Percentiles rank a stretch among this genome's conserved stretches.
Conservation (phyloP, 176 grass and related monocot genomes). For the Phoenix roebelenii region DNA sequence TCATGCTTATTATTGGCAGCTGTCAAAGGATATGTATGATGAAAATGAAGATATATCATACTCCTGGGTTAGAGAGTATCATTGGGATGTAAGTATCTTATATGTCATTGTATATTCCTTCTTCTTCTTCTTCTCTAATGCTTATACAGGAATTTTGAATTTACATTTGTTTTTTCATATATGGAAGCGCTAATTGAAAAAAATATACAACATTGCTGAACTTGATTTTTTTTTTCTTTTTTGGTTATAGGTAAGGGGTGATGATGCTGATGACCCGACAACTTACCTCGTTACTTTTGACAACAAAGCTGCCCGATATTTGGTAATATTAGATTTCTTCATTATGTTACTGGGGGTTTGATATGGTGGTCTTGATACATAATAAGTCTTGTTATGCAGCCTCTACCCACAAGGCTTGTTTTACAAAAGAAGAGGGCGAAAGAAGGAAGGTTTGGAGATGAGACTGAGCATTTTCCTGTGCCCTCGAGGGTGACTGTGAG, state of each 20-base stretch:
- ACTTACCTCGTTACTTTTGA: slow-evolving; percentile 89
- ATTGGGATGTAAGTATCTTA: slow-evolving; percentile 77
- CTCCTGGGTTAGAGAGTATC: slow-evolving; percentile 87
- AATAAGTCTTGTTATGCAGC: slow-evolving; percentile 39
- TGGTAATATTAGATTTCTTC: slow-evolving; percentile 48
- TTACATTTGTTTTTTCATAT: too few relatives aligned
- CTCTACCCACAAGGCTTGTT: slow-evolving; percentile 83
- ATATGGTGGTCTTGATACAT: too few relatives aligned
- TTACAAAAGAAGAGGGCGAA: slow-evolving; percentile 84
- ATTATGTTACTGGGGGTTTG: not conserved
- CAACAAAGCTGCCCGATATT: slow-evolving; percentile 69
- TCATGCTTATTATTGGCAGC: slow-evolving; percentile 30
- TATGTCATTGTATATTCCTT: not conserved
- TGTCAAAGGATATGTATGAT: slow-evolving; percentile 64
- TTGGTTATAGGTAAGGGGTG: slow-evolving; percentile 64
- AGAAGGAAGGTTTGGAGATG: slow-evolving; percentile 83
- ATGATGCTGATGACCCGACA: slow-evolving; percentile 80
- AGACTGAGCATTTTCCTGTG: slow-evolving; percentile 84
- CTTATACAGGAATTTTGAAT: not conserved
- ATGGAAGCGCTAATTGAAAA: too few relatives aligned
- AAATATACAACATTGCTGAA: too few relatives aligned
- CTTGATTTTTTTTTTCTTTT: slow-evolving; percentile 11
- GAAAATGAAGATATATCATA: slow-evolving; percentile 74
- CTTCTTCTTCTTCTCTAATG: not conserved
- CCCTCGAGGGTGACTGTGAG: slow-evolving; percentile 80